Evolutionary conservation across 345 rosid species (phyloP).

Genomic region (Brassica nigra): DNA sequence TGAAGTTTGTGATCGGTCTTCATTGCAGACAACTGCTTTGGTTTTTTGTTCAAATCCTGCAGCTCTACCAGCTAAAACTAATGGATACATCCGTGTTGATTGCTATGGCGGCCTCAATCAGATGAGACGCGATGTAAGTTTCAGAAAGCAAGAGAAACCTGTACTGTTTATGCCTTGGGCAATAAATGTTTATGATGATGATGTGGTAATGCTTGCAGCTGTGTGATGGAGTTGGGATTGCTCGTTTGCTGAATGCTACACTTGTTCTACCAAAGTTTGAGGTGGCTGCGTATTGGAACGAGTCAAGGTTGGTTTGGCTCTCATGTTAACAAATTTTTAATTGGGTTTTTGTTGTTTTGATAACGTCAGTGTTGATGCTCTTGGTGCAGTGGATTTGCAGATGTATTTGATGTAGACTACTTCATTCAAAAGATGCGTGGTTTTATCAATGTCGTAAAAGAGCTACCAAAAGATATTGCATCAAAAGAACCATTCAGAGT

Average conservation of each 20-base stretch:
- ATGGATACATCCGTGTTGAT: slow-evolving; percentile 91
- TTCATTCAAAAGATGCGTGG: slow-evolving; percentile 74
- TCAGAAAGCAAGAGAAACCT: not conserved
- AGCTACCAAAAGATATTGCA: slow-evolving; percentile 62
- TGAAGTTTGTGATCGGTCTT: slow-evolving; percentile 53
- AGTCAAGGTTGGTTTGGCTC: slow-evolving; percentile 58
- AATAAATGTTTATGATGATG: not conserved
- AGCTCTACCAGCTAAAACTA: slow-evolving; percentile 74
- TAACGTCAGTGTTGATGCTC: not conserved
- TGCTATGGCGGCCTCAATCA: slow-evolving; percentile 98
- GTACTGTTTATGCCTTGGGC: not conserved
- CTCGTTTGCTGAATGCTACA: slow-evolving; percentile 88
- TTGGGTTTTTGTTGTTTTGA: not conserved
- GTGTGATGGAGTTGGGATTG: slow-evolving; percentile 89
- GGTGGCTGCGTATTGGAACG: slow-evolving; percentile 95
- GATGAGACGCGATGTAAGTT: slow-evolving; percentile 96
- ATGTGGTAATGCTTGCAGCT: slow-evolving; percentile 52
- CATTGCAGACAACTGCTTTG: slow-evolving; percentile 94
- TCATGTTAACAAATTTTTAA: not conserved
- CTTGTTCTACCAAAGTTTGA: slow-evolving; percentile 93
- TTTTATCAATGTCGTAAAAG: slow-evolving; percentile 64
- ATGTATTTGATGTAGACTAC: slow-evolving; percentile 88
- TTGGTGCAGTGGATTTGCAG: slow-evolving; percentile 81
- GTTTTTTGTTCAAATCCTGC: slow-evolving; percentile 65
- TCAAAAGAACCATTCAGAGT: slow-evolving; percentile 79